These are phyloP conservation scores for Stachybotrys chlorohalonatus DNA, from an alignment of 2,329 filamentous ascomycete species.

Conservation along the genomic window DNA sequence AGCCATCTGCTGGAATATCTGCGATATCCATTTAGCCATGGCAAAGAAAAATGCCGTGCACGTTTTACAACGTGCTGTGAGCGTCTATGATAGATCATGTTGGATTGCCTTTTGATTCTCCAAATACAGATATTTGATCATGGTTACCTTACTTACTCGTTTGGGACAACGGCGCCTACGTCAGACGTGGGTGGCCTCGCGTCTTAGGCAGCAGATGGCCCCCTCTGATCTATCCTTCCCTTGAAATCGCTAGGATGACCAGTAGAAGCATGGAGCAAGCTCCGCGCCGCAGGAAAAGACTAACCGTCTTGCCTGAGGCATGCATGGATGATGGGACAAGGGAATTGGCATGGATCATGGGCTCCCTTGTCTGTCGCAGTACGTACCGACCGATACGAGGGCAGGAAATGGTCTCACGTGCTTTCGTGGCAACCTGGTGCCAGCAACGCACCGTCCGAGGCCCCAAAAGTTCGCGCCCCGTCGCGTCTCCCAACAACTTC, in stretches of 20 bases:
- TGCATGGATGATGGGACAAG: neutral
- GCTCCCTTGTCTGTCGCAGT: neutral
- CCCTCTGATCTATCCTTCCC: neutral
- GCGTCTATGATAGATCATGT: too few species aligned
- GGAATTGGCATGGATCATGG: neutral
- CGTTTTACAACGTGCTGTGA: too few species aligned
- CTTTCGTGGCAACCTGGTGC: slow-evolving; percentile 33
- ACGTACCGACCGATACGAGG: neutral
- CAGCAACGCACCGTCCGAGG: slow-evolving; percentile 18
- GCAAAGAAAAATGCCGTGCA: too few species aligned
- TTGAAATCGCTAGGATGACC: too few species aligned
- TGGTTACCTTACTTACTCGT: neutral
- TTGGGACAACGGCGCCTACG: neutral
- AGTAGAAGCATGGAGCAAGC: neutral
- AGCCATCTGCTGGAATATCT: too few species aligned
- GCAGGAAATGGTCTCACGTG: slow-evolving; percentile 25
- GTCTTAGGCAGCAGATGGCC: neutral
- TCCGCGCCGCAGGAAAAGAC: neutral
- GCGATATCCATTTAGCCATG: too few species aligned
- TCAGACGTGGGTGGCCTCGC: neutral
- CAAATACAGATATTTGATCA: too few species aligned
- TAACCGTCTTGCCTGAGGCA: neutral
- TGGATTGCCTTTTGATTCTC: too few species aligned
- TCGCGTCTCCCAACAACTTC: slow-evolving; percentile 34
- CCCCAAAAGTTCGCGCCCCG: slow-evolving; percentile 28